phyloP scores from a whole-genome alignment of 805 yeast genomes.

The Torulaspora quercuum region DNA sequence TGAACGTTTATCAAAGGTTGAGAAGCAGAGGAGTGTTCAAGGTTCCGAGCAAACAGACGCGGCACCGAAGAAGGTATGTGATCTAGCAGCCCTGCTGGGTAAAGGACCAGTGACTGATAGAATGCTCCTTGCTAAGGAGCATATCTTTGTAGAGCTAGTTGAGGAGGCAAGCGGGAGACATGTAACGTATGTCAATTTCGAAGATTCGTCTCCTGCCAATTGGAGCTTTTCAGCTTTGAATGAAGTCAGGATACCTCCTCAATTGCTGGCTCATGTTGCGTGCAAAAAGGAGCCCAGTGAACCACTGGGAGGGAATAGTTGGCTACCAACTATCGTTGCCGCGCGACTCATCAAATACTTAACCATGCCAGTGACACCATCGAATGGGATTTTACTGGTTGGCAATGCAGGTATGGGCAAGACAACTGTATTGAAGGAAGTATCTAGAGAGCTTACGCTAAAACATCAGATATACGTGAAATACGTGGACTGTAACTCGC shows the following conservation, averaged over 20 bases:
- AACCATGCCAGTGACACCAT: conserved; percentile 21
- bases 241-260: conserved; percentile 6
- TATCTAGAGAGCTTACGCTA: conserved; percentile 39
- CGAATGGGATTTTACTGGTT: conserved; percentile 54
- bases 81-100: conserved; percentile 6
- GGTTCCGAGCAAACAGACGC: neutral
- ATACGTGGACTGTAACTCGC: conserved; percentile 54
- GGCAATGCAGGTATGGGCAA: conserved; percentile 87
- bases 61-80: conserved; percentile 8
- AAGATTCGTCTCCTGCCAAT: conserved; percentile 1
- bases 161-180: conserved; percentile 14
- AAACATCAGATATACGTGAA: conserved; percentile 41
- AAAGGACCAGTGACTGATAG: conserved; percentile 20
- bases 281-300: conserved; percentile 2
- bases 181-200: conserved; percentile 9
- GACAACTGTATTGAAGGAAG: conserved; percentile 47
- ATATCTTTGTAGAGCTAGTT: conserved; percentile 18
- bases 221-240: conserved; percentile 8
- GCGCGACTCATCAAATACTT: conserved; percentile 12
- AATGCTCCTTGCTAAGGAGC: conserved; percentile 12
- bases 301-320: neutral
- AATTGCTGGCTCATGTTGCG: neutral
- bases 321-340: conserved; percentile 4
- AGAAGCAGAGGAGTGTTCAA: neutral
- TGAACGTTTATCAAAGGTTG: conserved; percentile 3